phyloP scores from a whole-genome alignment of 2,329 filamentous ascomycete species.

The Venturia carpophila region DNA sequence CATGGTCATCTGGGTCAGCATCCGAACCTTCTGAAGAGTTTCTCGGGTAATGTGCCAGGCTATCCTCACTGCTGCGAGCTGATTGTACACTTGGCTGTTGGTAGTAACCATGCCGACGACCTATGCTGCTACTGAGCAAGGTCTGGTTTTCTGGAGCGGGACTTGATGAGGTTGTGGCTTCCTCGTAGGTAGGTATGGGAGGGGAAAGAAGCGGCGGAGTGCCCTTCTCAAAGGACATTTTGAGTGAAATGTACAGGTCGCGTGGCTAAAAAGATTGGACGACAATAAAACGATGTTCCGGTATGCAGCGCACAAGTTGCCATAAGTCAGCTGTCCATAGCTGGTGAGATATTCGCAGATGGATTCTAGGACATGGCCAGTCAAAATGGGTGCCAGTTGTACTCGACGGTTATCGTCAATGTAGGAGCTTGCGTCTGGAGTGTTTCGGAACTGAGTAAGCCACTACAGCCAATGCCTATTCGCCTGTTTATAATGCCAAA shows the following conservation, averaged over 20 bases:
- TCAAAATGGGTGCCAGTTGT: not conserved
- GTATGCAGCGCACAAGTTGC: not conserved
- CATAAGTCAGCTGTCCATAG: conserved; percentile 5
- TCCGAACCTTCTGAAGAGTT: conserved; percentile 13
- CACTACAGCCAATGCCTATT: not conserved
- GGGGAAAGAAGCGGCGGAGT: conserved; percentile 13
- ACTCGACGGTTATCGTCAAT: not conserved
- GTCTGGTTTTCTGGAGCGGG: conserved; percentile 68
- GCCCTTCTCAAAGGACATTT: conserved; percentile 4
- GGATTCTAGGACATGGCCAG: not conserved
- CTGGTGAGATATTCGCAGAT: not conserved
- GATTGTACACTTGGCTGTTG: conserved; percentile 77
- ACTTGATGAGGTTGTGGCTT: conserved; percentile 58
- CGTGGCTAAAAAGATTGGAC: not conserved
- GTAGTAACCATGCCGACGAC: conserved; percentile 46
- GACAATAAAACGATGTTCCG: not conserved
- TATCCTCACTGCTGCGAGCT: conserved; percentile 49
- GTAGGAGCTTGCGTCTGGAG: conserved; percentile 2
- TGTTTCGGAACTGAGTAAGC: not conserved
- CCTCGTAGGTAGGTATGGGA: conserved; percentile 77
- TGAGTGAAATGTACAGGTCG: not conserved
- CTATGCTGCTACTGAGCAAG: conserved; percentile 46
- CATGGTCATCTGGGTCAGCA: conserved; percentile 16
- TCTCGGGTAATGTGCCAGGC: conserved; percentile 14
- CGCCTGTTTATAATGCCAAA: not conserved